Conservation (phyloP, 352 stramenopile genomes). For the Phytophthora constricta region DNA sequence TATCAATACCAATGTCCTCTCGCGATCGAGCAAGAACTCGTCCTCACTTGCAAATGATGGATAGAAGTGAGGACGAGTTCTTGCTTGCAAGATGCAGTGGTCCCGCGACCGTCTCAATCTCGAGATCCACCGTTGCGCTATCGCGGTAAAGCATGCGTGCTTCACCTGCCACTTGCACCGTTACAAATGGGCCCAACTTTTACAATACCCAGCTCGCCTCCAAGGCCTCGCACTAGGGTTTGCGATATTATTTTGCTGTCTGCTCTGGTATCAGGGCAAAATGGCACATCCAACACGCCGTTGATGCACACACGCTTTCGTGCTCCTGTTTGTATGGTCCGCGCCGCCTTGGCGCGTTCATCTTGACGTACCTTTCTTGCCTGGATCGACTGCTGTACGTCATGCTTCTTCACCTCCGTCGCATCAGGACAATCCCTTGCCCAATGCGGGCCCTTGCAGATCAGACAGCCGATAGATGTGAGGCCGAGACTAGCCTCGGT, state of each 20-base stretch:
- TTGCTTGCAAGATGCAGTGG: too few relatives aligned
- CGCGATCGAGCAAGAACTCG: conserved; percentile 7
- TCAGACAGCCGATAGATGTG: conserved; percentile 14
- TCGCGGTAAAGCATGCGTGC: neutral
- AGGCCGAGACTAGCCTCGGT: neutral
- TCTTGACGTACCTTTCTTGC: neutral
- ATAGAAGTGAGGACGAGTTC: too few relatives aligned
- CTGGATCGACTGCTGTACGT: neutral
- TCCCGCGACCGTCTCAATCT: neutral
- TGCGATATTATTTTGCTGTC: neutral
- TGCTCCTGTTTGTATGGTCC: neutral
- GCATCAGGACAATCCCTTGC: conserved; percentile 15
- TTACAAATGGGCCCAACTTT: neutral
- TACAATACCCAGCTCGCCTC: neutral
- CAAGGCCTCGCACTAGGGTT: neutral
- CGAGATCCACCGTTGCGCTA: neutral
- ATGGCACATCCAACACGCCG: neutral
- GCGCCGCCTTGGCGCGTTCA: neutral
- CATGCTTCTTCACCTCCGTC: conserved; percentile 13
- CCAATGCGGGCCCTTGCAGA: conserved; percentile 31
- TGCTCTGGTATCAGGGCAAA: neutral
- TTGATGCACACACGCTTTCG: neutral
- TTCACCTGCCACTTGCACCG: conserved; percentile 4
- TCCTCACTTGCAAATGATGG: conserved; percentile 3
- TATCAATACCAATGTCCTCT: conserved; percentile 15